phyloP scores from a whole-genome alignment of 169 alveolate genomes.

The Babesia caballi region DNA sequence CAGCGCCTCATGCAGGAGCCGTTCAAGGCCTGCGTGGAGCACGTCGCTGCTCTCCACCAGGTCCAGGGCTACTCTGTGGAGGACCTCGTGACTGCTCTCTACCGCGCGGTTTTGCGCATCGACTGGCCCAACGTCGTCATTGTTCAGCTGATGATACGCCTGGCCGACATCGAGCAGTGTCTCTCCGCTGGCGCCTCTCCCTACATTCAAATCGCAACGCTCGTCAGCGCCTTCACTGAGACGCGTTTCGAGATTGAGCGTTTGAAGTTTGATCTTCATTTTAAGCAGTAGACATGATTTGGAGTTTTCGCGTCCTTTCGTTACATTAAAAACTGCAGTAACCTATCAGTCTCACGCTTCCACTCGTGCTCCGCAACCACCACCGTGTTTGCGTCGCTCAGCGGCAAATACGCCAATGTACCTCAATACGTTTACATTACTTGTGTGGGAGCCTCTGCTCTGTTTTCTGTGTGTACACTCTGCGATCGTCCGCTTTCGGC shows the following conservation, averaged over 20 bases:
- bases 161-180: conserved; percentile 84
- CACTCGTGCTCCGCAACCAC: too few relatives aligned
- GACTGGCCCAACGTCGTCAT: conserved; percentile 82
- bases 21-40: conserved; percentile 78
- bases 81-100: conserved; percentile 84
- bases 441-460: too few relatives aligned
- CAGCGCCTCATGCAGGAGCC: conserved; percentile 70
- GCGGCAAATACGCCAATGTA: too few relatives aligned
- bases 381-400: too few relatives aligned
- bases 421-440: too few relatives aligned
- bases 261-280: conserved; percentile 65
- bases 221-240: conserved; percentile 82
- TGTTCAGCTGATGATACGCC: conserved; percentile 72
- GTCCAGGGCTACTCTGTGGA: conserved; percentile 85
- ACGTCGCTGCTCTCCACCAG: conserved; percentile 69
- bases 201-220: conserved; percentile 76
- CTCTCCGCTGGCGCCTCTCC: conserved; percentile 83
- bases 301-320: too few relatives aligned
- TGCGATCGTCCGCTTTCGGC: too few relatives aligned
- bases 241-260: conserved; percentile 78
- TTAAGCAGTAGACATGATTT: conserved; percentile 39
- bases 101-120: conserved; percentile 72
- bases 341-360: too few relatives aligned
- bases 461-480: too few relatives aligned
- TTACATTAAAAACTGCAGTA: too few relatives aligned